Evolutionary conservation across 176 grass and related monocot genomes (phyloP).

Genomic region (Cenchrus purpureus): DNA sequence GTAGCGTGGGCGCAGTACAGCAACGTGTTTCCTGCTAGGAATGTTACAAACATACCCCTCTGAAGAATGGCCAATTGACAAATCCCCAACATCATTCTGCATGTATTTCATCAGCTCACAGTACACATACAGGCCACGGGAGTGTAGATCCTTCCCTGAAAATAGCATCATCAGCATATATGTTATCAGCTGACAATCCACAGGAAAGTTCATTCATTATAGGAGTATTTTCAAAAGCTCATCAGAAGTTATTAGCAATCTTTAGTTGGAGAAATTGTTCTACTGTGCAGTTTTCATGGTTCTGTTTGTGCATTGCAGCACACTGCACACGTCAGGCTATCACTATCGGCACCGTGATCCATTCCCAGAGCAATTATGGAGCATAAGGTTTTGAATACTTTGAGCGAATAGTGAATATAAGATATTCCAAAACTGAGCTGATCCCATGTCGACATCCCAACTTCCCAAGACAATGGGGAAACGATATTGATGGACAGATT

Average conservation of each 20-base stretch:
- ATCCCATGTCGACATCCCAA: slow-evolving; percentile 10
- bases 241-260: not conserved
- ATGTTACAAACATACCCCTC: slow-evolving; percentile 1
- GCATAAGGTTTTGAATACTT: not conserved
- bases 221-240: not conserved
- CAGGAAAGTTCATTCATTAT: not conserved
- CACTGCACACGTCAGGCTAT: not conserved
- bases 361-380: not conserved
- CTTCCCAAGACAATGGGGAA: not conserved
- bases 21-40: not conserved
- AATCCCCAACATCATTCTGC: no score
- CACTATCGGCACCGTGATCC: slow-evolving; percentile 8
- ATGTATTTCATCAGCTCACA: not conserved
- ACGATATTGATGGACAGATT: not conserved
- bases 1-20: slow-evolving; percentile 27
- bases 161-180: not conserved
- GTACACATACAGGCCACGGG: not conserved
- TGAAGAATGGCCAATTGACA: not conserved
- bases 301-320: not conserved
- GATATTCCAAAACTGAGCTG: not conserved
- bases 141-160: not conserved
- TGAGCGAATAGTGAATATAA: not conserved
- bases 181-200: not conserved
- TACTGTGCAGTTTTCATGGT: not conserved
- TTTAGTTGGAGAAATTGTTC: not conserved